Base-by-base conservation (phyloP, 2,329 filamentous ascomycete genomes). In the Raffaelea albimanens region DNA sequence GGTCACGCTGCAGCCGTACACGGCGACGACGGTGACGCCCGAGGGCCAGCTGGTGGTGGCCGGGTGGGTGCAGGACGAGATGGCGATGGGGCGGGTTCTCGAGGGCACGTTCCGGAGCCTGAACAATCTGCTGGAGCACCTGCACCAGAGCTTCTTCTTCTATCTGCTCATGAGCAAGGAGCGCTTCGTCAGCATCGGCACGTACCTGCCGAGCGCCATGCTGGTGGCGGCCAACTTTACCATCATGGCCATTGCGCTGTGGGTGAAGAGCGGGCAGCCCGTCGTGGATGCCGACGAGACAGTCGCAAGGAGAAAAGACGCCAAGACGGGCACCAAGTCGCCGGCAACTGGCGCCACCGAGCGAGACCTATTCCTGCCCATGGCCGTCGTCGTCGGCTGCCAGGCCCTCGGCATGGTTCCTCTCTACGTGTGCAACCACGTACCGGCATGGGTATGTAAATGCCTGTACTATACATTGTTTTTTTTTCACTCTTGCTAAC, bases 101-200 rank as follows among this genome's bases (percentile, higher is more conserved):
- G 93, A 98, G 67, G 89, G 89, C 57, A 78, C 93, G 3, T 95
- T 95, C 63, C 78, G 93, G 58, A 95, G 88, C 63, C 70, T 98
- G 65, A 98, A 98, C 69, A 98, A 98, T 61, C 69, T 98, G 50
- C 76, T 98, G 29, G 93, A 98, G 67, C 90, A 98, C 62, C 74
- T 98, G 52, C 93, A 98, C 63, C 93, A 98, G 68, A 96, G 90
- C 63, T 98, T 98, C 72, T 98, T 98, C 76, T 97, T 98, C 68
- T 98, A 98, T 63, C 72, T 98, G 45, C 75, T 98, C 40, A 89
- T 97, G 80, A 84, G 94, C 56, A 79, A 83, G 25, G 87, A 93
- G 58, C 82, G 90, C 11, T 98, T 98, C 61, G 93, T 97, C 56
- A 97, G 90, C 66, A 98, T 98, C 53, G 93, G 93, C 16, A 98